Evolutionary conservation across 148 eudicot genomes (phyloP).

Genomic region (Rhododendron williamsianum): DNA sequence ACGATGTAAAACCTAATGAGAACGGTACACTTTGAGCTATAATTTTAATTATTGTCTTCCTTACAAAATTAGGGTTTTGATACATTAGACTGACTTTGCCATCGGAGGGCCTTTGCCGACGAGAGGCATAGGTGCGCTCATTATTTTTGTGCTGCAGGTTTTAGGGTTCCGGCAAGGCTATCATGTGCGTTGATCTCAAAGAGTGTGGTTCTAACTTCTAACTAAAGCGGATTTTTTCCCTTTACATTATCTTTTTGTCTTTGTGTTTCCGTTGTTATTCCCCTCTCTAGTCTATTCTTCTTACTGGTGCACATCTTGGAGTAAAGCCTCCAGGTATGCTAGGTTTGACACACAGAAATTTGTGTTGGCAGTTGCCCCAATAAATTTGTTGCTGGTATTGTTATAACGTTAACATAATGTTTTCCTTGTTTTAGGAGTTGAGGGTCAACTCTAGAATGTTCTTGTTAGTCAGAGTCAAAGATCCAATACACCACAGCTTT

Average conservation of each 20-base stretch:
- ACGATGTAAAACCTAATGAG: too few species aligned
- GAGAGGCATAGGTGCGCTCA: too few species aligned
- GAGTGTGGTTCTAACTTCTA: too few species aligned
- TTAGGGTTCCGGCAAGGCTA: too few species aligned
- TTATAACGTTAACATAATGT: not conserved
- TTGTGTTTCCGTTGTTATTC: not conserved
- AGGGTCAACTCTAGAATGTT: not conserved
- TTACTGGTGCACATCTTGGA: not conserved
- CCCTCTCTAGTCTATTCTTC: not conserved
- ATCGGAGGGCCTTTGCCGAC: too few species aligned
- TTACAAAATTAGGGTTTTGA: too few species aligned
- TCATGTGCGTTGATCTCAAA: too few species aligned
- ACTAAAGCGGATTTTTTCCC: too few species aligned
- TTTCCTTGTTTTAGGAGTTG: not conserved
- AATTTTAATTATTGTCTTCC: too few species aligned
- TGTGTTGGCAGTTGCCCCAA: not conserved
- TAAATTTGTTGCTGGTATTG: not conserved
- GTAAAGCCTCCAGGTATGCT: not conserved
- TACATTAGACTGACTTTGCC: too few species aligned
- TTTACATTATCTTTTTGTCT: not conserved
- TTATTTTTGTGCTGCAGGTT: too few species aligned
- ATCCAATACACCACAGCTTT: not conserved
- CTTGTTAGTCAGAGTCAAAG: not conserved
- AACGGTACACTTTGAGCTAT: too few species aligned
- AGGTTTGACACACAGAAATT: not conserved